Conservation (phyloP, 2,329 filamentous ascomycete species). For the Colletotrichum tropicicola region DNA sequence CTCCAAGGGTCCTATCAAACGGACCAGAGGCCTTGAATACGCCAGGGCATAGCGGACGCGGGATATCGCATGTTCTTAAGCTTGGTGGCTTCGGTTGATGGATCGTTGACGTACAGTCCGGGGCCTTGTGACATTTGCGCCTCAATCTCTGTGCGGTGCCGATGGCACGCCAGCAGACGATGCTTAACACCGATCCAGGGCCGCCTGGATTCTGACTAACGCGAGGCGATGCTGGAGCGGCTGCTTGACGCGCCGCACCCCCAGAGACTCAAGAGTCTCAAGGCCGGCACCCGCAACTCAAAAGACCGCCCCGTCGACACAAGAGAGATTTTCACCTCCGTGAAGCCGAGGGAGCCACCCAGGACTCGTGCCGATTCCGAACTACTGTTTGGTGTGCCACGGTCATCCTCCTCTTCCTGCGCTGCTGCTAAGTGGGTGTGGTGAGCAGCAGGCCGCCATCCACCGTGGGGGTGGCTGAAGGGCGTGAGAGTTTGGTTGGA, state of each 20-base stretch:
- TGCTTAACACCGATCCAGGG: neutral
- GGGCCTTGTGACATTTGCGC: neutral
- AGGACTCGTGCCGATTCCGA: constrained; percentile 1
- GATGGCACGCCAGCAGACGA: neutral
- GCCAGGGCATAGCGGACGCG: neutral
- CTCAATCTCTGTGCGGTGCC: neutral
- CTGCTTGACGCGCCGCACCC: too few species aligned
- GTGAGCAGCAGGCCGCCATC: neutral
- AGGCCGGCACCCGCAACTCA: neutral
- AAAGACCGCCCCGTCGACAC: neutral
- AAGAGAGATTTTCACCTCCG: neutral
- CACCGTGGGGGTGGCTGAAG: constrained; percentile 9
- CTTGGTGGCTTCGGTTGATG: neutral
- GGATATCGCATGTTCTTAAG: constrained; percentile 6
- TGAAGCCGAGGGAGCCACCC: neutral
- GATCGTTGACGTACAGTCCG: neutral
- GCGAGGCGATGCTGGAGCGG: too few species aligned
- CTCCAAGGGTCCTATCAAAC: constrained; percentile 1
- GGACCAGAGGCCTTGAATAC: neutral
- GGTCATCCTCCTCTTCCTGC: neutral
- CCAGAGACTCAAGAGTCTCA: neutral
- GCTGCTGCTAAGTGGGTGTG: neutral
- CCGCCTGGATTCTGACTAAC: neutral
- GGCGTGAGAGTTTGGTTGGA: neutral
- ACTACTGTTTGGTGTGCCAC: neutral